phyloP scores from a whole-genome alignment of 139 green algal genomes.

The Edaphochlamys debaryana region DNA sequence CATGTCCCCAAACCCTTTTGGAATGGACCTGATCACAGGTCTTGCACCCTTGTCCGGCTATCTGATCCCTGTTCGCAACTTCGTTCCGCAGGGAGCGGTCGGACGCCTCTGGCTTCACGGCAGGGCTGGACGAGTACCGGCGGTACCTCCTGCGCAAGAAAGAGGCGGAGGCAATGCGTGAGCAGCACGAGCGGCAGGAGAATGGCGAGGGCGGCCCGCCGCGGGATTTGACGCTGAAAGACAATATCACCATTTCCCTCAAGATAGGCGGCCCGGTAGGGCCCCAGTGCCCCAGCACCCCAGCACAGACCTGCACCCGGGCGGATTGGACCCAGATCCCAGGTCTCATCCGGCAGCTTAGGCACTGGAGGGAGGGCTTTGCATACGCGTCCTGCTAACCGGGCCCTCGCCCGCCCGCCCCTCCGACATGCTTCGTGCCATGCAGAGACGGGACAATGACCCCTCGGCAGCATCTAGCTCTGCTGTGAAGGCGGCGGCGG shows the following conservation, averaged over 20 bases:
- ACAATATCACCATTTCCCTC: slow-evolving; percentile 21
- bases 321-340: too few species aligned
- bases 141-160: slow-evolving; percentile 68
- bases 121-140: slow-evolving; percentile 77
- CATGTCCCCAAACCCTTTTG: too few species aligned
- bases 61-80: too few species aligned
- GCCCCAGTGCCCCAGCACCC: background rate
- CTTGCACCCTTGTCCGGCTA: too few species aligned
- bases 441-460: background rate
- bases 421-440: background rate
- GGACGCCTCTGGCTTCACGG: slow-evolving; percentile 74
- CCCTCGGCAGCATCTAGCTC: background rate
- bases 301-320: background rate
- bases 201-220: slow-evolving; percentile 10
- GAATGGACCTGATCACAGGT: too few species aligned
- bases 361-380: too few species aligned
- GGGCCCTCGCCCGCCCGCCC: too few species aligned
- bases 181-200: slow-evolving; percentile 28
- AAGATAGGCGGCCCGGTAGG: slow-evolving; percentile 33
- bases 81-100: slow-evolving; percentile 71
- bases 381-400: too few species aligned
- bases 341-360: background rate
- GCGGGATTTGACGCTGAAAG: slow-evolving; percentile 20
- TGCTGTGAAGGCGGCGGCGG: background rate
- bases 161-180: slow-evolving; percentile 59